These are phyloP conservation scores for Brassica hybrid DNA, from an alignment of 441 rosid species.

Conservation along the genomic window DNA sequence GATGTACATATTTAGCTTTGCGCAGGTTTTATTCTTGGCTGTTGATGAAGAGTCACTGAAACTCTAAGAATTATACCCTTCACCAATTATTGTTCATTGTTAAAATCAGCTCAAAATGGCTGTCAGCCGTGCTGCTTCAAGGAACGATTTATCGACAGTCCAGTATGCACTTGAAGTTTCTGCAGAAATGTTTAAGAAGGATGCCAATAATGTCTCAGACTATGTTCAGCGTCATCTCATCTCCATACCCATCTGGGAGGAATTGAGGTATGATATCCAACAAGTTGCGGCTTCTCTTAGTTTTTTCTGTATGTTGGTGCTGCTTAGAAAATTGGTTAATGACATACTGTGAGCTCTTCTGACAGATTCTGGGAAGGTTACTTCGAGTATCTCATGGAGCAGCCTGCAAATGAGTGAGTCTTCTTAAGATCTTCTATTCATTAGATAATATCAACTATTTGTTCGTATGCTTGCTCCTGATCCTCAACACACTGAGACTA, in stretches of 20 bases:
- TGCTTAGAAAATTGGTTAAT: constrained; percentile 23
- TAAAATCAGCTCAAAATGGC: constrained; percentile 91
- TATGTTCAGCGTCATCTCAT: constrained; percentile 96
- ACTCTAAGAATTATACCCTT: constrained; percentile 8
- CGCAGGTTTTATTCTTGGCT: constrained; percentile 22
- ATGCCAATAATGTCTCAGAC: constrained; percentile 88
- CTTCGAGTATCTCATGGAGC: constrained; percentile 93
- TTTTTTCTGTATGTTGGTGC: not conserved
- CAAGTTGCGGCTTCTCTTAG: constrained; percentile 14
- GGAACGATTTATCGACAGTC: constrained; percentile 87
- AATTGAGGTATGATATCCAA: constrained; percentile 65
- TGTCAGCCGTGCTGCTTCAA: constrained; percentile 87
- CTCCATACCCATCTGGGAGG: constrained; percentile 97
- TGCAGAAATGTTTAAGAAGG: constrained; percentile 95
- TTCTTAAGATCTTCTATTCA: constrained; percentile 27
- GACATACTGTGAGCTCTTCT: constrained; percentile 27
- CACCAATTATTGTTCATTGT: constrained; percentile 23
- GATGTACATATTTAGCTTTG: constrained; percentile 22
- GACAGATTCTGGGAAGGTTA: constrained; percentile 99
- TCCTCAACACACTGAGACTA: not conserved
- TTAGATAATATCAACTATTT: constrained; percentile 27
- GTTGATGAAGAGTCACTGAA: constrained; percentile 7
- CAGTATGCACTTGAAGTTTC: constrained; percentile 98
- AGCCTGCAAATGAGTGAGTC: constrained; percentile 81
- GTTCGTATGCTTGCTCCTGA: constrained; percentile 6